Conservation (phyloP, 257 asterid genomes). For the Nicotiana undulata region DNA sequence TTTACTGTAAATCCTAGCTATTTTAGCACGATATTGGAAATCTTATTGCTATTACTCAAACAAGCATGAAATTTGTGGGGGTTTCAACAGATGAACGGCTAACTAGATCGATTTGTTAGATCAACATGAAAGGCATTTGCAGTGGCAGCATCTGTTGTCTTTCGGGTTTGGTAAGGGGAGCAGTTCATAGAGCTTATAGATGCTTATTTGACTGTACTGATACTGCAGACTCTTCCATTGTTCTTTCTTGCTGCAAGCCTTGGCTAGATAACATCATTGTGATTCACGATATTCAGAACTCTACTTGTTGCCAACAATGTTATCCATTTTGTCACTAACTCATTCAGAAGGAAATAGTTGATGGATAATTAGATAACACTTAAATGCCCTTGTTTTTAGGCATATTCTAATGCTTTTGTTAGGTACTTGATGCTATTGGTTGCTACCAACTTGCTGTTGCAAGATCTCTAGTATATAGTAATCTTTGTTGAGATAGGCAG, state of each 20-base stretch:
- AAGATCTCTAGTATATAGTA: not conserved
- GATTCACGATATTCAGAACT: not conserved
- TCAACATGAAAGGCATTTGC: not conserved
- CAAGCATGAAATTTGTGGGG: too few relatives aligned
- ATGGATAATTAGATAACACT: too few relatives aligned
- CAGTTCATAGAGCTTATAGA: too few relatives aligned
- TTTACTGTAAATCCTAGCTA: too few relatives aligned
- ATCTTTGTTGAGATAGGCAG: not conserved
- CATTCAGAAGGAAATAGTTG: not conserved
- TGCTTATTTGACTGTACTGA: not conserved
- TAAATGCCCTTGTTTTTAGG: too few relatives aligned
- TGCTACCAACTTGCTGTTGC: not conserved
- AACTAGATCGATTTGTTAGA: too few relatives aligned
- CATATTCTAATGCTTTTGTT: too few relatives aligned
- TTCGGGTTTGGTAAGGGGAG: too few relatives aligned
- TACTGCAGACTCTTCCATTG: not conserved
- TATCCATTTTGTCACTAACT: not conserved
- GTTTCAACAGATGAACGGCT: too few relatives aligned
- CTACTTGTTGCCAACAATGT: not conserved
- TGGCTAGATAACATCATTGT: not conserved
- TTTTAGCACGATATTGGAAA: too few relatives aligned
- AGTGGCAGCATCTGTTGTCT: not conserved
- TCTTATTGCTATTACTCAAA: too few relatives aligned
- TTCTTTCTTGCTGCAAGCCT: not conserved
- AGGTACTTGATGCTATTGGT: not conserved